Evolutionary conservation across 2,329 filamentous ascomycete species (phyloP), one percentile per base, ranked within the genome.

Genomic region (Pseudopithomyces chartarum): DNA sequence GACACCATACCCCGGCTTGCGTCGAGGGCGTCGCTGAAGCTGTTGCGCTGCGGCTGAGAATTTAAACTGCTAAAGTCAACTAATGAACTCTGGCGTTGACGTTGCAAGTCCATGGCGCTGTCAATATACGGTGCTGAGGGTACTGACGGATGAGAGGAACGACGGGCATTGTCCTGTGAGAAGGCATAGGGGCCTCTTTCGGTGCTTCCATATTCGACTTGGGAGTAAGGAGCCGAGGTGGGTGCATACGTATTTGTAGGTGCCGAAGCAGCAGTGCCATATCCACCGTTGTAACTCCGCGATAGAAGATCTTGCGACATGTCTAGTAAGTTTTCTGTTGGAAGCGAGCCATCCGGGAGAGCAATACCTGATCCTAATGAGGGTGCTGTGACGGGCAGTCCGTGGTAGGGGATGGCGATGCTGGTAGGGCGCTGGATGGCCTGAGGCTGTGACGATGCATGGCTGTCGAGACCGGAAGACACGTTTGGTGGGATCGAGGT

Each of bases 1-100:
- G 92, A 92, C 23, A 97, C 85, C 91, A 98, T 97, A 66, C 92
- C 92, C 59, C 95, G 90, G 74, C 92, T 93, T 22, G 93, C 93
- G 75, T 97, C 94, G 55, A 98, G 87, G 26, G 92, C 91, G 73
- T 97, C 94, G 64, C 89, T 91, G 75, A 93, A 96, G 66, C 88
- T 89, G 66, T 89, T 83, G 54, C 84, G 81, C 48, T 81, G 87
- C 73, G 79, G 85, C 80, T 67, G 68, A 75, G 85, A 78, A 63
- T 79, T 81, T 75, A 86, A 84, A 78, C 84, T 83, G 75, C 80
- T 78, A 77, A 84, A 82, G 85, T 89, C 86, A 88, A 87, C 82
- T 77, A 87, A 78, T 71, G 85, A 85, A 75, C 80, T 85, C 78
- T 83, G 85, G 74, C 80, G 85, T 69, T 84, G 73, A 62, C 76